Evolutionary conservation across 2,329 filamentous ascomycete genomes (phyloP).

Genomic region (Arthroderma uncinatum): DNA sequence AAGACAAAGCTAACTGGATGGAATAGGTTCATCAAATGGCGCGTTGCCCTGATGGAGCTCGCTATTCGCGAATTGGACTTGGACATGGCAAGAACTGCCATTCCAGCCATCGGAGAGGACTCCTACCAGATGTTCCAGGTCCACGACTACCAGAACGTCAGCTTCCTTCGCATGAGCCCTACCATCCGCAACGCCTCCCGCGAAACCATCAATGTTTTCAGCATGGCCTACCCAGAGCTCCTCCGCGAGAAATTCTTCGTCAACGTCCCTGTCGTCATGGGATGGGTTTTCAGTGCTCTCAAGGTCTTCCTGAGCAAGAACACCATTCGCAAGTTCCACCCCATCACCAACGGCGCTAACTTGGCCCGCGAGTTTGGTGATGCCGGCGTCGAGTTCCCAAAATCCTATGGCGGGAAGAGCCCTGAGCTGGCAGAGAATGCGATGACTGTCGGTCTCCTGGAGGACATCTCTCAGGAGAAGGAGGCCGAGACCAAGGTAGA

Average conservation of each 20-base stretch:
- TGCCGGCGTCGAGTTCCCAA: slow-evolving; percentile 56
- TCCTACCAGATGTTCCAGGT: slow-evolving; percentile 87
- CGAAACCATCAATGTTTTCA: slow-evolving; percentile 72
- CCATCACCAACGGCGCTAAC: slow-evolving; percentile 60
- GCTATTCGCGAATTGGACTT: slow-evolving; percentile 66
- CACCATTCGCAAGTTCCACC: slow-evolving; percentile 69
- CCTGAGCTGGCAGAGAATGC: slow-evolving; percentile 35
- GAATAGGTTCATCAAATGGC: slow-evolving; percentile 74
- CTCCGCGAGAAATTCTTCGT: slow-evolving; percentile 90
- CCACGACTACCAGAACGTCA: slow-evolving; percentile 83
- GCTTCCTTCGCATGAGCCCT: slow-evolving; percentile 72
- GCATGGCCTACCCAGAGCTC: slow-evolving; percentile 77
- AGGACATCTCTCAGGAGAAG: slow-evolving; percentile 17
- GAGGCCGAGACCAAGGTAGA: slow-evolving; percentile 13
- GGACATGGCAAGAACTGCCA: slow-evolving; percentile 57
- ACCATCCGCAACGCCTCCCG: slow-evolving; percentile 63
- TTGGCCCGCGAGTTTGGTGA: slow-evolving; percentile 50
- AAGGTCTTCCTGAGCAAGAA: slow-evolving; percentile 63
- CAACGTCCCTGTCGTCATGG: slow-evolving; percentile 85
- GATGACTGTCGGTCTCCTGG: slow-evolving; percentile 22
- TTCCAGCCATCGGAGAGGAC: slow-evolving; percentile 51
- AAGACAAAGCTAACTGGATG: not conserved
- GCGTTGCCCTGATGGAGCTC: slow-evolving; percentile 80
- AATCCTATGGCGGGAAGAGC: slow-evolving; percentile 68
- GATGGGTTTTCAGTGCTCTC: slow-evolving; percentile 67